phyloP scores from a whole-genome alignment of 2,329 filamentous ascomycete species.

The Stylonectria norvegica region DNA sequence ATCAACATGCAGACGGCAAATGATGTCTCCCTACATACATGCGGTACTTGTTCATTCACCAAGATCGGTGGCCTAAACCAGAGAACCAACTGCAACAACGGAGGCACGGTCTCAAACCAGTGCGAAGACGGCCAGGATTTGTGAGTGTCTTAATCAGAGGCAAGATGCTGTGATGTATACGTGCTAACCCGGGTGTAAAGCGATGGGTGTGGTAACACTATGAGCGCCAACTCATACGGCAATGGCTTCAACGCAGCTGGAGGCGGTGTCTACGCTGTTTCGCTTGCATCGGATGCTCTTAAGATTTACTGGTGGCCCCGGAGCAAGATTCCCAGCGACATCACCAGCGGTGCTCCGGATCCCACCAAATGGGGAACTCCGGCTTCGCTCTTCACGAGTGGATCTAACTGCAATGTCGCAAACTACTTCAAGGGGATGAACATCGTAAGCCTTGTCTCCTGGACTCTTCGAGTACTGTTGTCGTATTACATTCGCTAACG shows the following conservation, averaged over 20 bases:
- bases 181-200: slow-evolving; percentile 1
- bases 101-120: slow-evolving; percentile 19
- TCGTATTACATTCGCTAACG: neutral
- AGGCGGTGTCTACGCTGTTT: slow-evolving; percentile 64
- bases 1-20: slow-evolving; percentile 58
- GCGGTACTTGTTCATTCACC: slow-evolving; percentile 42
- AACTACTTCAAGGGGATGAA: slow-evolving; percentile 63
- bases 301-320: slow-evolving; percentile 74
- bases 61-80: slow-evolving; percentile 42
- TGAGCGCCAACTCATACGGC: slow-evolving; percentile 43
- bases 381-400: slow-evolving; percentile 59
- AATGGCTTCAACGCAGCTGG: slow-evolving; percentile 60
- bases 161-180: neutral
- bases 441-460: too few relatives aligned
- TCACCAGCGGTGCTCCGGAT: slow-evolving; percentile 54
- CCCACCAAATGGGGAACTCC: slow-evolving; percentile 63
- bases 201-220: slow-evolving; percentile 10
- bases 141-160: slow-evolving; percentile 1
- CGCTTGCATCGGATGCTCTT: slow-evolving; percentile 66
- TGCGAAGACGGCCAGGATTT: slow-evolving; percentile 18
- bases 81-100: slow-evolving; percentile 45
- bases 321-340: slow-evolving; percentile 55
- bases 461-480: neutral
- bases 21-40: slow-evolving; percentile 62
- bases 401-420: slow-evolving; percentile 64